Percentiles rank a stretch among this genome's conserved stretches.
Evolutionary conservation across 768 basidiomycete genomes (phyloP).

Genomic region (Panaeolus cyanescens): DNA sequence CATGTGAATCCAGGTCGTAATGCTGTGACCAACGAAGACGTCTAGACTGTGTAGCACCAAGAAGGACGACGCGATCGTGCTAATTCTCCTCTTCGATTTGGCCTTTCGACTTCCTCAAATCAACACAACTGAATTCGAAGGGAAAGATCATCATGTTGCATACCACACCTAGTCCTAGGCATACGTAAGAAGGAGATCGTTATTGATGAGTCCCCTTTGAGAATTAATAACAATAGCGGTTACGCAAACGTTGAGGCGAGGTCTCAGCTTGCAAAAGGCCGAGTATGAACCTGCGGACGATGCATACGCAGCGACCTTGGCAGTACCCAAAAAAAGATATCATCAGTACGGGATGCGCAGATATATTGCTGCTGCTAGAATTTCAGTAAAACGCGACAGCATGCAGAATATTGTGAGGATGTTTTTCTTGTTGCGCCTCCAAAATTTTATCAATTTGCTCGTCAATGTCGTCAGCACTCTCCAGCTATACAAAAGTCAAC

Average conservation of each 20-base stretch:
- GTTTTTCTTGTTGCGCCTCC: constrained; percentile 81
- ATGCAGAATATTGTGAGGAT: constrained; percentile 91
- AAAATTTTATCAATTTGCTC: constrained; percentile 88
- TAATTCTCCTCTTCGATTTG: no score
- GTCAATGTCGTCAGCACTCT: constrained; percentile 83
- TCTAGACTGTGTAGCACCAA: no score
- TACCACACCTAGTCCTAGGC: not conserved
- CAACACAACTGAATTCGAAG: not conserved
- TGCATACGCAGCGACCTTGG: not conserved
- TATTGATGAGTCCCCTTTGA: not conserved
- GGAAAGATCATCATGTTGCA: not conserved
- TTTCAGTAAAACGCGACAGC: constrained; percentile 85
- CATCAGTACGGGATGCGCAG: constrained; percentile 7
- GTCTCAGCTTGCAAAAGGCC: not conserved
- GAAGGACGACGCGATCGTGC: no score
- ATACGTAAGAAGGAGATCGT: not conserved
- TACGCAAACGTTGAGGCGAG: not conserved
- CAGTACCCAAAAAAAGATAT: not conserved
- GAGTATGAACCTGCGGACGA: not conserved
- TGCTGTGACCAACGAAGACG: no score
- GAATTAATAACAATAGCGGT: not conserved
- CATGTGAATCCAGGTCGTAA: no score
- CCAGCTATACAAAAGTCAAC: constrained; percentile 59
- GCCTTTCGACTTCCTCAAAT: not conserved
- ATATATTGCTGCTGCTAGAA: constrained; percentile 19